Base-by-base conservation (phyloP, 169 alveolate species). In the Cryptosporidium ubiquitum region DNA sequence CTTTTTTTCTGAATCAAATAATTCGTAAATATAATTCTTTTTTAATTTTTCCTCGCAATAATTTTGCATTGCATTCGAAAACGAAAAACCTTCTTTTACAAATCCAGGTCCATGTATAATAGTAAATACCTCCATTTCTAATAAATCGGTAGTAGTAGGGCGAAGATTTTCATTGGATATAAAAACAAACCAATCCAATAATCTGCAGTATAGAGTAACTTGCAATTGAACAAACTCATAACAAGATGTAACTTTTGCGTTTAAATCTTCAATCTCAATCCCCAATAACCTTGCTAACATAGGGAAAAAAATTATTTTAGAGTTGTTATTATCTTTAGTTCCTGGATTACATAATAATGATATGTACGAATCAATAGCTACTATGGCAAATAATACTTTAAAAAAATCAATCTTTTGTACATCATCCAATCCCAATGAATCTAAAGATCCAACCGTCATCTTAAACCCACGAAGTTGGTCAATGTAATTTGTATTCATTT, bases 41-140 rank as follows among this genome's bases (percentile, higher is more conserved):
- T 79, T 79, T 12, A 79, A 20, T n/a, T 60, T 58, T 40, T 79
- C 89, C 26, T 79, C 89, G 16, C 64, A 79, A 61, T 79, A 79
- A 31, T 79, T 79, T 79, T 79, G 89, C 55, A 79, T 40, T 20
- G 74, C 68, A 40, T 79, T 79, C 20, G 89, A 79, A 42, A 79
- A 57, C 6, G 89, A 79, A 47, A 42, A 60, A 3, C 89, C 89
- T 18, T 79, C 68, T n/a, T 40, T 52, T 60, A 31, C 7, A 44
- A 79, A 61, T 9, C 89, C 89, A 16, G 89, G 89, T 5, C 89
- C 89, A 61, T 79, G 89, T 6, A 79, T 37, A n/a, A 79, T 40
- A 2, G 47, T 42, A 26, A 60, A 23, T 60, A 79, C 18, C 40
- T 79, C 75, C 18, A 52, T 7, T n/a, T 44, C 68, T 33, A 42